phyloP scores from a whole-genome alignment of 305 asterid genomes.

The Stenogyne calaminthoides region DNA sequence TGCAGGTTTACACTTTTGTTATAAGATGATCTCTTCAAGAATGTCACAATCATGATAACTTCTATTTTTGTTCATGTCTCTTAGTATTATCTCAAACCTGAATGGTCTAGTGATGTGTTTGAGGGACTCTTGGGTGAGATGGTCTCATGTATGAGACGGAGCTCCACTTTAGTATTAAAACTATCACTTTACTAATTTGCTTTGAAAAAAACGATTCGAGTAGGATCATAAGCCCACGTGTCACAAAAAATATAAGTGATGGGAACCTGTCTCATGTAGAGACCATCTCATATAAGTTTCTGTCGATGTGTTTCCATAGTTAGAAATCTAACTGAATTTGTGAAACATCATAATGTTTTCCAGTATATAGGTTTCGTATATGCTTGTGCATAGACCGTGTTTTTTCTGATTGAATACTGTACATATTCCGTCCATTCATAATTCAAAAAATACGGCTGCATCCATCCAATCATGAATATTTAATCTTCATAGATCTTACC shows the following conservation, averaged over 20 bases:
- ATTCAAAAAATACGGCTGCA: neutral
- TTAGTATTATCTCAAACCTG: neutral
- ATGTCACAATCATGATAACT: neutral
- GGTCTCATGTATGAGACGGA: too few species aligned
- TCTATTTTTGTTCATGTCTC: neutral
- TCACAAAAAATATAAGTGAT: too few species aligned
- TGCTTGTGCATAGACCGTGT: neutral
- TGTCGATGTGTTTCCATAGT: too few species aligned
- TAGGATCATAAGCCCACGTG: too few species aligned
- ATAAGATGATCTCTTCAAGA: neutral
- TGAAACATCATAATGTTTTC: neutral
- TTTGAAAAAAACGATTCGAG: too few species aligned
- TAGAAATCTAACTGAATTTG: neutral
- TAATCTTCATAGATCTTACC: neutral
- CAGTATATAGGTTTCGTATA: neutral
- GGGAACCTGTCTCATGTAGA: too few species aligned
- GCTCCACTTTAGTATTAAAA: too few species aligned
- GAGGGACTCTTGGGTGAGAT: too few species aligned
- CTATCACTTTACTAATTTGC: too few species aligned
- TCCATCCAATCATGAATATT: neutral
- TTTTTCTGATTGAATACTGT: neutral
- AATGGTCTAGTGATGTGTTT: constrained; percentile 1
- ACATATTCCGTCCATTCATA: neutral
- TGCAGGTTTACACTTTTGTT: too few species aligned
- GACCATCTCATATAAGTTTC: too few species aligned